These are phyloP conservation scores for Pyrenophora graminea DNA, from an alignment of 2,329 filamentous ascomycete species.

Conservation along the genomic window DNA sequence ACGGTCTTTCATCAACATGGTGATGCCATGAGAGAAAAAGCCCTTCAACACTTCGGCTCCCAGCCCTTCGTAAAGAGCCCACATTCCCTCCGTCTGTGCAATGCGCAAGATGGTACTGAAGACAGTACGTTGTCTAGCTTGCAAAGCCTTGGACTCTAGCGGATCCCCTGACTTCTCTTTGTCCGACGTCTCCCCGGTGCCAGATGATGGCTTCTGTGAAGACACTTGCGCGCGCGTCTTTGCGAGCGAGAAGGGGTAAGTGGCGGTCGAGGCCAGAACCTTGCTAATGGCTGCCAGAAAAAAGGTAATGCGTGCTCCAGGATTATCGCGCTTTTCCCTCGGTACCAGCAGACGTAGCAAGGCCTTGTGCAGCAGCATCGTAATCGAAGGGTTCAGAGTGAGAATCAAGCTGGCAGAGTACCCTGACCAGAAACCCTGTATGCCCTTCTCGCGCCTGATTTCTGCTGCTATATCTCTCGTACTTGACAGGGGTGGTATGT, in stretches of 20 bases:
- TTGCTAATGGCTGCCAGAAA: constrained; percentile 78
- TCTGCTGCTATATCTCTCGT: constrained; percentile 63
- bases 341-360: constrained; percentile 66
- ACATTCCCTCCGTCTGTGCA: constrained; percentile 65
- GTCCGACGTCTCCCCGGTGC: constrained; percentile 33
- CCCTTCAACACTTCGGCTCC: constrained; percentile 77
- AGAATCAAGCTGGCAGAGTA: constrained; percentile 80
- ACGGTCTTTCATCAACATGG: constrained; percentile 82
- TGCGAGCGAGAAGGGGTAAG: constrained; percentile 85
- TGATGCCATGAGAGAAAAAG: constrained; percentile 83
- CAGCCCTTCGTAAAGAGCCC: constrained; percentile 75
- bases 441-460: constrained; percentile 71
- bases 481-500: constrained; percentile 38
- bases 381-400: constrained; percentile 83
- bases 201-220: constrained; percentile 41
- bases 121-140: constrained; percentile 55
- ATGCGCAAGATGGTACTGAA: constrained; percentile 66
- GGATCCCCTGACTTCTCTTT: constrained; percentile 31
- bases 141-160: constrained; percentile 24
- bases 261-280: constrained; percentile 72
- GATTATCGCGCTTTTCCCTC: constrained; percentile 56
- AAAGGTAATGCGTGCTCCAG: constrained; percentile 62
- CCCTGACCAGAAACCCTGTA: constrained; percentile 82
- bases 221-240: constrained; percentile 76
- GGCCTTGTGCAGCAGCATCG: constrained; percentile 79